A percentile compares a stretch with the other conserved stretches of the same genome.
phyloP scores from a whole-genome alignment of 2,329 filamentous ascomycete genomes.

The Fulvia fulva region DNA sequence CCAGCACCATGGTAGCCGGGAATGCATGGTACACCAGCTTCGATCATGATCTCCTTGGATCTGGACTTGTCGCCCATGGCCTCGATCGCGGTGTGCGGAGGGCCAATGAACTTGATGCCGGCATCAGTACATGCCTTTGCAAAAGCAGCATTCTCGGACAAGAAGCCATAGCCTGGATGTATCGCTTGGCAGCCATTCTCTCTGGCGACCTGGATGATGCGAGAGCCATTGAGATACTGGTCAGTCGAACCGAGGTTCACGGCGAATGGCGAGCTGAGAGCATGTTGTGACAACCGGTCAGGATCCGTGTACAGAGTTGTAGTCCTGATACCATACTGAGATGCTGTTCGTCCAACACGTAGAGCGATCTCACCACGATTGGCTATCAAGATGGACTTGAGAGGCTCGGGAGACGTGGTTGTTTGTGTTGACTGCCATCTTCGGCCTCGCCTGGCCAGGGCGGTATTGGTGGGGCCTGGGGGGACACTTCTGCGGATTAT shows the following conservation, averaged over 20 bases:
- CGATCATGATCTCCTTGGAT: constrained; percentile 94
- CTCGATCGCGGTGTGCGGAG: constrained; percentile 70
- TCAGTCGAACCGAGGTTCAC: constrained; percentile 78
- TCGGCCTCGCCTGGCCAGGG: constrained; percentile 15
- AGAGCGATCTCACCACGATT: constrained; percentile 97
- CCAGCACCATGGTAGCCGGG: constrained; percentile 90
- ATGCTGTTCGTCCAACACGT: constrained; percentile 83
- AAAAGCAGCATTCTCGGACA: constrained; percentile 91
- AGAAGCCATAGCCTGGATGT: constrained; percentile 91
- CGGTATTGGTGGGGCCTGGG: constrained; percentile 14
- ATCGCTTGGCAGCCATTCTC: constrained; percentile 82
- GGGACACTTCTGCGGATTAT: constrained; percentile 21
- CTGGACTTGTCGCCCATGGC: constrained; percentile 88
- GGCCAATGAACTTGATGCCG: constrained; percentile 90
- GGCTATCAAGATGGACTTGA: constrained; percentile 78
- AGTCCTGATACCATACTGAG: constrained; percentile 82
- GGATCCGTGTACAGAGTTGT: constrained; percentile 95
- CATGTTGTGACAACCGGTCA: constrained; percentile 83
- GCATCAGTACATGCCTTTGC: constrained; percentile 83
- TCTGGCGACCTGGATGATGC: constrained; percentile 85
- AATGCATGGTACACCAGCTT: constrained; percentile 91
- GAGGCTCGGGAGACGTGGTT: constrained; percentile 23
- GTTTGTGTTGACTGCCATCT: constrained; percentile 25
- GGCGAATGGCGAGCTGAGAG: constrained; percentile 75
- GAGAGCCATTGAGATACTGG: constrained; percentile 88